Evolutionary conservation across 306 rosid genomes (phyloP).

Genomic region (Quercus cerris): DNA sequence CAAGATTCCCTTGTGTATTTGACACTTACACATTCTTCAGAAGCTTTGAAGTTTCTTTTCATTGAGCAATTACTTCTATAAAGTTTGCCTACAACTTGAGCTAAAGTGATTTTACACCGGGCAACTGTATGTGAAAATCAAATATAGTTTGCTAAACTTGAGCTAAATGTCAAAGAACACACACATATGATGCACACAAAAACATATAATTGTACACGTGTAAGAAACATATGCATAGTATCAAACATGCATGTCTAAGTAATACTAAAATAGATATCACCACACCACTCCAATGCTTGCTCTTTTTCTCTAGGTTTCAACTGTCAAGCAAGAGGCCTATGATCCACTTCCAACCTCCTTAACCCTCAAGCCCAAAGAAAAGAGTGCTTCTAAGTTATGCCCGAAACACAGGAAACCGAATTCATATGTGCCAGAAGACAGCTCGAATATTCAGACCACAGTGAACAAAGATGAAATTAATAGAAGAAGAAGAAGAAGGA

Average conservation of each 20-base stretch:
- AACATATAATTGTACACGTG: no score
- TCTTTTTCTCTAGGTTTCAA: not conserved
- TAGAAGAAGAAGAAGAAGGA: not conserved
- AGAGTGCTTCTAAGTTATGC: not conserved
- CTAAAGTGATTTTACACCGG: no score
- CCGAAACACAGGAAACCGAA: not conserved
- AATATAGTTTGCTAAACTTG: no score
- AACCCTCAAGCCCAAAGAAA: not conserved
- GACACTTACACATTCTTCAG: not conserved
- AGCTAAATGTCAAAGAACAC: no score
- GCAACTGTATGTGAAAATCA: no score
- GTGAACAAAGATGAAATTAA: not conserved
- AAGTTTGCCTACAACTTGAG: not conserved
- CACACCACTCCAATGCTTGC: not conserved
- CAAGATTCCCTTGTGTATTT: not conserved
- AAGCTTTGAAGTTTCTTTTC: not conserved
- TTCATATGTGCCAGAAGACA: not conserved
- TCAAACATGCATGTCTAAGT: no score
- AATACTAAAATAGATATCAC: not conserved
- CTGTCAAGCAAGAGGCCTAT: not conserved
- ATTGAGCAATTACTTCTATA: not conserved
- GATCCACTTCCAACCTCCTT: not conserved
- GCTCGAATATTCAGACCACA: not conserved
- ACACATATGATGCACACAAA: no score
- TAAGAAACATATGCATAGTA: no score